Conservation (phyloP, 1,284 basidiomycete species). For the Hemileia vastatrix region DNA sequence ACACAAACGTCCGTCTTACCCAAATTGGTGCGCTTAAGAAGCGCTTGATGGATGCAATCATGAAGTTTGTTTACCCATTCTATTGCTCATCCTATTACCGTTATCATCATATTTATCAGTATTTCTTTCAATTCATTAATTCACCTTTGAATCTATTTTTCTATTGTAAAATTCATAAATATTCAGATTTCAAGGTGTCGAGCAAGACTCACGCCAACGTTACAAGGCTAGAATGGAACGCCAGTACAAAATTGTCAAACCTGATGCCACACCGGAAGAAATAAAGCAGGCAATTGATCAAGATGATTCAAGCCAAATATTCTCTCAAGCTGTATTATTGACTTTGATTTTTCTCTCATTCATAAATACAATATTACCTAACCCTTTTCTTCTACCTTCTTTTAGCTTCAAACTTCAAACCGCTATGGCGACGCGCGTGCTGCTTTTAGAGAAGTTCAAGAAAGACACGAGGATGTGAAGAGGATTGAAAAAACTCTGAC, state of each 20-base stretch:
- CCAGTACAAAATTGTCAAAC: slow-evolving; percentile 96
- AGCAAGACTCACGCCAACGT: slow-evolving; percentile 82
- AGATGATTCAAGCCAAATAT: slow-evolving; percentile 68
- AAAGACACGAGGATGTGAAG: slow-evolving; percentile 76
- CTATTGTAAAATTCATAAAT: not conserved
- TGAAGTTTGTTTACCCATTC: slow-evolving; percentile 1
- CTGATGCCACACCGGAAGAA: slow-evolving; percentile 75
- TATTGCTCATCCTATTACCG: not conserved
- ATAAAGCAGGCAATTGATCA: slow-evolving; percentile 59
- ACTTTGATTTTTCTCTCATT: slow-evolving; percentile 41
- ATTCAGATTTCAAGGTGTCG: slow-evolving; percentile 61
- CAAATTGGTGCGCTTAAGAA: slow-evolving; percentile 23
- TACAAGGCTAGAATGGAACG: slow-evolving; percentile 91
- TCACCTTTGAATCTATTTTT: not conserved
- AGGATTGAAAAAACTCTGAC: slow-evolving; percentile 76
- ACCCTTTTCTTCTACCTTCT: not conserved
- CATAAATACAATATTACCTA: not conserved
- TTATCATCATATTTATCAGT: not conserved
- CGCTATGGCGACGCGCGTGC: slow-evolving; percentile 72
- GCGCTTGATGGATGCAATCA: slow-evolving; percentile 19
- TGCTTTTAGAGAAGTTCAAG: slow-evolving; percentile 81
- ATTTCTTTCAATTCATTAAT: not conserved
- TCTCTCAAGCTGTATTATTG: slow-evolving; percentile 79
- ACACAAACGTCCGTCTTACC: slow-evolving; percentile 15
- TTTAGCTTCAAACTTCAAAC: slow-evolving; percentile 67